phyloP scores from a whole-genome alignment of 768 basidiomycete species.

The Kwoniella europaea region DNA sequence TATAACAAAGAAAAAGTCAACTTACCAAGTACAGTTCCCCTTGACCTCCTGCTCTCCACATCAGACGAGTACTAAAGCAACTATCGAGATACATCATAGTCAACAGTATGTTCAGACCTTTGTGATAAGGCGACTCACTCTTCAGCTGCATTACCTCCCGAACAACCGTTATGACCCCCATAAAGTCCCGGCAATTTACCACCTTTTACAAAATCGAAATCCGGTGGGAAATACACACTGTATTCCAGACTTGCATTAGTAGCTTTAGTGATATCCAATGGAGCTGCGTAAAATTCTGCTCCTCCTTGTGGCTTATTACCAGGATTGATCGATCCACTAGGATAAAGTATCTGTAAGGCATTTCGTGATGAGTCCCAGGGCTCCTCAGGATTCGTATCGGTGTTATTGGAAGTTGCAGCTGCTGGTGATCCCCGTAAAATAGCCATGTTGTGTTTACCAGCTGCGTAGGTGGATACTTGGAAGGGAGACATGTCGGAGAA shows the following conservation, averaged over 20 bases:
- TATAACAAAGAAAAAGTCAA: slow-evolving; percentile 27
- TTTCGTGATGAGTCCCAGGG: slow-evolving; percentile 31
- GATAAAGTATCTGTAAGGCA: slow-evolving; percentile 70
- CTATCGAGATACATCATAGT: slow-evolving; percentile 39
- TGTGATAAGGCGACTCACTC: slow-evolving; percentile 21
- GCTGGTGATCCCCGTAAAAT: slow-evolving; percentile 65
- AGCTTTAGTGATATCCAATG: slow-evolving; percentile 60
- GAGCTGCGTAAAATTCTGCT: slow-evolving; percentile 70
- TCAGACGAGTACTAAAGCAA: slow-evolving; percentile 81
- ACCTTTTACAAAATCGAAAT: slow-evolving; percentile 77
- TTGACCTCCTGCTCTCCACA: slow-evolving; percentile 67
- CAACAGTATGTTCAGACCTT: background rate
- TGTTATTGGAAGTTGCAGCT: slow-evolving; percentile 34
- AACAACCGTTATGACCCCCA: slow-evolving; percentile 55
- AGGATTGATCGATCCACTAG: slow-evolving; percentile 73
- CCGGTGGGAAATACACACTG: slow-evolving; percentile 73
- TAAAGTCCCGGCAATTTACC: slow-evolving; percentile 83
- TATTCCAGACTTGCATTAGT: slow-evolving; percentile 59
- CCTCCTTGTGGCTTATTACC: slow-evolving; percentile 66
- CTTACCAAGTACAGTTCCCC: slow-evolving; percentile 70
- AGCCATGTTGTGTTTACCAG: slow-evolving; percentile 65
- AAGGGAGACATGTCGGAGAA: slow-evolving; percentile 69
- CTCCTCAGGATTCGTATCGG: slow-evolving; percentile 18
- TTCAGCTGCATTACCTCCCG: slow-evolving; percentile 41
- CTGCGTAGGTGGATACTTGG: slow-evolving; percentile 66